Evolutionary conservation across 306 rosid species (phyloP).

Genomic region (Medicago lupulina): DNA sequence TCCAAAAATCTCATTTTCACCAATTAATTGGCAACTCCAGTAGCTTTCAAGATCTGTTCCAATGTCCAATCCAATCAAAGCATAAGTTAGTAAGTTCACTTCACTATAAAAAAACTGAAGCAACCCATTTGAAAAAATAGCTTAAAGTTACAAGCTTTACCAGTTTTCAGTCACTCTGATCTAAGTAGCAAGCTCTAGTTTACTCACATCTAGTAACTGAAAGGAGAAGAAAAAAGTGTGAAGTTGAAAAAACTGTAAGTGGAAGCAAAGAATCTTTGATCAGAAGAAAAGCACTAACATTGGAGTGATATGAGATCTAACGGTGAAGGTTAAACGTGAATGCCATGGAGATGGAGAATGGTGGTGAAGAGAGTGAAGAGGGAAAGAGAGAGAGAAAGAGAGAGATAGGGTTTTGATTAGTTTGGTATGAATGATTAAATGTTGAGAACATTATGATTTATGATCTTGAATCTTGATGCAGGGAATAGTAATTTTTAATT

Average conservation of each 20-base stretch:
- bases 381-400: slow-evolving; percentile 26
- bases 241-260: slow-evolving; percentile 38
- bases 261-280: slow-evolving; percentile 63
- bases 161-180: slow-evolving; percentile 44
- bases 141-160: slow-evolving; percentile 42
- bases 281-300: slow-evolving; percentile 42
- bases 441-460: slow-evolving; percentile 42
- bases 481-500: slow-evolving; percentile 11
- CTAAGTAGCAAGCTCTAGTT: slow-evolving; percentile 43
- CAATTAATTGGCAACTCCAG: slow-evolving; percentile 44
- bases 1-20: slow-evolving; percentile 57
- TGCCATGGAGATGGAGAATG: slow-evolving; percentile 23
- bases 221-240: slow-evolving; percentile 10
- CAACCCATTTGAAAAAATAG: slow-evolving; percentile 24
- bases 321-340: slow-evolving; percentile 40
- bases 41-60: slow-evolving; percentile 63
- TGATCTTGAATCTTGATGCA: slow-evolving; percentile 46
- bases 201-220: slow-evolving; percentile 34
- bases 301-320: slow-evolving; percentile 55
- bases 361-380: slow-evolving; percentile 31
- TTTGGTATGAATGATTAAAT: slow-evolving; percentile 25
- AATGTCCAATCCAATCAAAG: slow-evolving; percentile 31
- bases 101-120: slow-evolving; percentile 13
- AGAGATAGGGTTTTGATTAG: slow-evolving; percentile 18
- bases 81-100: slow-evolving; percentile 18